phyloP scores from a whole-genome alignment of 768 basidiomycete genomes.

The Agrocybe praecox region DNA sequence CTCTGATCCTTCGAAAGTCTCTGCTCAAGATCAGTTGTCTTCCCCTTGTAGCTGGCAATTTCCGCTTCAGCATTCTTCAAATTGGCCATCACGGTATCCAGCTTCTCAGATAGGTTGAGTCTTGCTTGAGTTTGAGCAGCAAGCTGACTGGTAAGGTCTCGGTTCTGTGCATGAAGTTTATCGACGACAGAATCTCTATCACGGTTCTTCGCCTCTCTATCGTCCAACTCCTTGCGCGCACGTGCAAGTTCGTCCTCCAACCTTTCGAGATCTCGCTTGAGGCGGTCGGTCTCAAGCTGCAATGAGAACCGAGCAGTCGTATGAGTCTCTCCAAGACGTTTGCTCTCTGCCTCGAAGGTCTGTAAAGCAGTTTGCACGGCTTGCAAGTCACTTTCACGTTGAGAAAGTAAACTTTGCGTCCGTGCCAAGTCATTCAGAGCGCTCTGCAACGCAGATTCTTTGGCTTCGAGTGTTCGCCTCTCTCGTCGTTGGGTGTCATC shows the following conservation, averaged over 20 bases:
- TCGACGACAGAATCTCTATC: conserved; percentile 78
- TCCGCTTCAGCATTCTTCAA: conserved; percentile 75
- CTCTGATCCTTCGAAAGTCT: conserved; percentile 83
- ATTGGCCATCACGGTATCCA: conserved; percentile 68
- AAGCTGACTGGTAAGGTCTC: conserved; percentile 78
- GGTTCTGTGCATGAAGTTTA: conserved; percentile 74
- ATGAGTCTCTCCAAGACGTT: conserved; percentile 81
- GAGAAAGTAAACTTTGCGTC: conserved; percentile 60
- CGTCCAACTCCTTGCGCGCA: conserved; percentile 67
- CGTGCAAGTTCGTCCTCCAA: conserved; percentile 79
- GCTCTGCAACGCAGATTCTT: conserved; percentile 67
- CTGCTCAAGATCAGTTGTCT: conserved; percentile 75
- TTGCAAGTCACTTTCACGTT: conserved; percentile 76
- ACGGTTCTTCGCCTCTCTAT: conserved; percentile 63
- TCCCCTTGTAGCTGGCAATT: conserved; percentile 55
- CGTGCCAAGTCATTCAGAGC: conserved; percentile 66
- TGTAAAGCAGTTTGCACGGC: conserved; percentile 76
- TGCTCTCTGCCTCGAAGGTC: conserved; percentile 72
- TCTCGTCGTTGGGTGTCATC: conserved; percentile 63
- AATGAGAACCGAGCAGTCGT: conserved; percentile 83
- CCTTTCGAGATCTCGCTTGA: conserved; percentile 82
- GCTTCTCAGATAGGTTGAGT: conserved; percentile 85
- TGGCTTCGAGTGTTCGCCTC: conserved; percentile 66
- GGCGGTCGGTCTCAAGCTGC: conserved; percentile 86
- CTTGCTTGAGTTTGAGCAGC: conserved; percentile 87